Percentiles rank a stretch among this genome's conserved stretches.
Conservation (phyloP, 768 basidiomycete species). For the Pleurotus pulmonarius region DNA sequence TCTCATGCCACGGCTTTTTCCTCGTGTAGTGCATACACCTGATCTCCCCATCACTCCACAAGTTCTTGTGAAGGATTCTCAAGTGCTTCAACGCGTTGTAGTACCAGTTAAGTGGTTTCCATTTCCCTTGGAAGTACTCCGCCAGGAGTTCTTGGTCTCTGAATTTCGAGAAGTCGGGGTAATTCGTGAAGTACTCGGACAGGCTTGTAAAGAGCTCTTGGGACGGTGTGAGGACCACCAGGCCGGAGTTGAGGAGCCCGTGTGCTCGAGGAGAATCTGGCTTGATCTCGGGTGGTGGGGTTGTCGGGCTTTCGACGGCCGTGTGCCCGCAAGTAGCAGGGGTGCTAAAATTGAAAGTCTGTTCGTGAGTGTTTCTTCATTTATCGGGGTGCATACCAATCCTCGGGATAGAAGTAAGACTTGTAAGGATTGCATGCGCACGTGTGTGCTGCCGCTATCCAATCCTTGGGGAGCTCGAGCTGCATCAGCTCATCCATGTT, state of each 20-base stretch:
- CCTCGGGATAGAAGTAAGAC: slow-evolving; percentile 81
- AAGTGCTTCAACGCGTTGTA: slow-evolving; percentile 93
- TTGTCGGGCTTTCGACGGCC: slow-evolving; percentile 42
- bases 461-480: slow-evolving; percentile 54
- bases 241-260: slow-evolving; percentile 84
- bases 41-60: slow-evolving; percentile 87
- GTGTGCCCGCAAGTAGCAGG: slow-evolving; percentile 89
- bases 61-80: slow-evolving; percentile 58
- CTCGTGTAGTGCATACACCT: slow-evolving; percentile 84
- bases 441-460: slow-evolving; percentile 86
- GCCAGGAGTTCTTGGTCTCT: slow-evolving; percentile 93
- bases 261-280: slow-evolving; percentile 65
- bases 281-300: slow-evolving; percentile 25
- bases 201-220: slow-evolving; percentile 47
- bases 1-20: slow-evolving; percentile 82
- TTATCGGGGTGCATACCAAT: slow-evolving; percentile 56
- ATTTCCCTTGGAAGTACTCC: slow-evolving; percentile 70
- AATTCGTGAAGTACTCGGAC: slow-evolving; percentile 47
- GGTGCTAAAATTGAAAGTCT: slow-evolving; percentile 51
- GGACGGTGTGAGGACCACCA: slow-evolving; percentile 83
- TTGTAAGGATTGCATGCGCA: slow-evolving; percentile 94
- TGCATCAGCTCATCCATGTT: slow-evolving; percentile 81
- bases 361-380: neutral
- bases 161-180: slow-evolving; percentile 46
- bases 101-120: slow-evolving; percentile 78